phyloP scores from a whole-genome alignment of 2,329 filamentous ascomycete species.

The Diplodia corticola region DNA sequence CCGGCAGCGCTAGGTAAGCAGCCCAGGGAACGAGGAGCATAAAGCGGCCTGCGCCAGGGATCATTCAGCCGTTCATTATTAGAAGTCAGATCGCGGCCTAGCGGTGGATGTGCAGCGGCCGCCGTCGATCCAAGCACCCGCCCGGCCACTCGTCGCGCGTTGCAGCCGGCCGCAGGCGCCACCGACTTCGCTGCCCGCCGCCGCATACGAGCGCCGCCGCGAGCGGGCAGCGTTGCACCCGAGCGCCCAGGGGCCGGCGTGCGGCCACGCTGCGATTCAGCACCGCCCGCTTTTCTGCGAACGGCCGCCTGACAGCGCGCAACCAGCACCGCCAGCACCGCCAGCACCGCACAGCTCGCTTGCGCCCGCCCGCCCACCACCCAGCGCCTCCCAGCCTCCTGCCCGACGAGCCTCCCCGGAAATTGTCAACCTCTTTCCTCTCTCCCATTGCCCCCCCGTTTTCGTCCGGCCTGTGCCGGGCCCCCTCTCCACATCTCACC shows the following conservation, averaged over 20 bases:
- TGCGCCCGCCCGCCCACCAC: too few species aligned
- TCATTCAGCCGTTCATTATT: constrained; percentile 23
- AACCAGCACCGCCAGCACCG: not conserved
- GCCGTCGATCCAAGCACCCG: constrained; percentile 23
- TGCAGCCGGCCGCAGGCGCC: constrained; percentile 12
- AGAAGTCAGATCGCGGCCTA: constrained; percentile 22
- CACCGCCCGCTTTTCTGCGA: constrained; percentile 11
- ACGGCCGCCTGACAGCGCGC: not conserved
- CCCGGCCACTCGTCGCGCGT: constrained; percentile 4
- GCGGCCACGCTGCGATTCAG: constrained; percentile 8
- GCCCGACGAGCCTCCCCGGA: not conserved
- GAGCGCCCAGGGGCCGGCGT: not conserved
- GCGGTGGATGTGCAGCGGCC: constrained; percentile 22
- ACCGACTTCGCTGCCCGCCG: constrained; percentile 8
- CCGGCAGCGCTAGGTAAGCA: constrained; percentile 24
- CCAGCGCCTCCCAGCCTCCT: not conserved
- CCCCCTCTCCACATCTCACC: constrained; percentile 16
- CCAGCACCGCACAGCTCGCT: not conserved
- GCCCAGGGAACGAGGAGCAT: constrained; percentile 24
- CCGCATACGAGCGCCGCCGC: not conserved
- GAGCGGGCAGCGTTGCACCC: constrained; percentile 12
- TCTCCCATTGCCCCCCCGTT: constrained; percentile 4
- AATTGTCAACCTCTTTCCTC: constrained; percentile 7
- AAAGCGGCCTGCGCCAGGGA: constrained; percentile 23
- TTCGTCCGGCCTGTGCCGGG: constrained; percentile 17